Base-by-base conservation (phyloP, 2,329 filamentous ascomycete genomes). In the Penicillium sp. region DNA sequence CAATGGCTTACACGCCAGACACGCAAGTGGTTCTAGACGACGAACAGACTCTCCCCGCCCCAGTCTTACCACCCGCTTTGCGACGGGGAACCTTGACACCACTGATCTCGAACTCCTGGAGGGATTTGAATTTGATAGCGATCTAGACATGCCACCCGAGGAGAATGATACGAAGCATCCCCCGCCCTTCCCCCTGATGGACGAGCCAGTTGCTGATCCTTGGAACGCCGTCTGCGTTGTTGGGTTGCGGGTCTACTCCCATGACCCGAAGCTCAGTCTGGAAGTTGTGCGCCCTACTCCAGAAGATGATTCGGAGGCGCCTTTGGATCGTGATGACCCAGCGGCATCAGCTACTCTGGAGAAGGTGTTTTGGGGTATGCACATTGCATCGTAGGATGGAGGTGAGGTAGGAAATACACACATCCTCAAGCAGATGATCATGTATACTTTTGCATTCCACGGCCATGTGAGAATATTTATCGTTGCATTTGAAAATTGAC, bases 141-240 rank as follows among this genome's bases (percentile, higher is more conserved):
- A 67, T 18, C 44, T 68, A 16, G 65, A 67, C 36, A 65, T 67
- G 63, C 56, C 60, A 2, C 44, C 54, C 0, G 56, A 62, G 8
- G 58, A 61, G 12, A 32, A 43, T 0, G 37, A 44, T 4, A 12
- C 27, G 5, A 54, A 51, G n/a, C 35, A 29, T 2, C 40, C 12
- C 1, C 25, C 18, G 6, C 35, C 37, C 2, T 35, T 36, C 6
- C 20, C 18, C 2, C 30, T 38, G 1, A 3, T 31, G 4, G 38
- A 50, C 3, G 42, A 35, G 10, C 39, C 30, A 35, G 40, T 13
- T 42, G 42, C 30, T 9, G 60, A 65, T 42, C 75, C 75, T 0
- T 80, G 77, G 77, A 78, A 79, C 49, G 77, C 77, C 0, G 68
- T 79, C 1, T 77, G 74, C 44, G 75, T 80, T 11, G 69, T 80